Base-by-base conservation (phyloP, 495 filamentous ascomycete species). In the Talaromyces wortmannii region DNA sequence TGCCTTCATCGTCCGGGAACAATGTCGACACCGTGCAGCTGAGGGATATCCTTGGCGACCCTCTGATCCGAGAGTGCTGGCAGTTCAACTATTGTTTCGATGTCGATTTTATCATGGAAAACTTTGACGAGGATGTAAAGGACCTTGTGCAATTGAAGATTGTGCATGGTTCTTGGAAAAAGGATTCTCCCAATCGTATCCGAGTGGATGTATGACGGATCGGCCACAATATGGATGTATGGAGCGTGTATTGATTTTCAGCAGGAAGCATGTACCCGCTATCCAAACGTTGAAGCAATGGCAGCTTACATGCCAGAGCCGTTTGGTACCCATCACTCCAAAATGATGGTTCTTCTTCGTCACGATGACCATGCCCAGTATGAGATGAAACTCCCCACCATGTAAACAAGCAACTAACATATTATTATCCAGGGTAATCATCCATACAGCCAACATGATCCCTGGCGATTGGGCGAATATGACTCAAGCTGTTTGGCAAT, bases 381-480 rank as follows among this genome's bases (percentile, higher is more conserved):
- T 50, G 76, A 42, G 2, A 44, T 12, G n/a, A n/a, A 7, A 7
- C n/a, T 45, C 7, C 4, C 13, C 29, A 8, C 43, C 3, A n/a
- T n/a, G n/a, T n/a, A n/a, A n/a, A n/a, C n/a, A n/a, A n/a, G n/a
- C n/a, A n/a, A n/a, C n/a, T n/a, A n/a, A 55, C 43, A 33, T 43
- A 23, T 23, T 23, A 23, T 33, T 3, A 29, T 36, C 13, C n/a
- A 81, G 78, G 48, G 70, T 96, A 13, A 68, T 95, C 15, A 92
- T 96, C 42, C 89, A 94, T 57, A 97, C 92, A 0, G 90, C 90
- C 10, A 96, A 97, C 59, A 88, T 96, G 83, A 91, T 96, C 45
- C 65, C 75, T 18, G 77, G 82, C 47, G 92, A 97, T 70, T 97
- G 92, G 91, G 75, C 71, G 7, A 91, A 92, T 60, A 88, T 96